Evolutionary conservation across 1,139 yeast species (phyloP), one percentile per base, ranked within the genome.

Genomic region (Lodderomyces elongisporus): DNA sequence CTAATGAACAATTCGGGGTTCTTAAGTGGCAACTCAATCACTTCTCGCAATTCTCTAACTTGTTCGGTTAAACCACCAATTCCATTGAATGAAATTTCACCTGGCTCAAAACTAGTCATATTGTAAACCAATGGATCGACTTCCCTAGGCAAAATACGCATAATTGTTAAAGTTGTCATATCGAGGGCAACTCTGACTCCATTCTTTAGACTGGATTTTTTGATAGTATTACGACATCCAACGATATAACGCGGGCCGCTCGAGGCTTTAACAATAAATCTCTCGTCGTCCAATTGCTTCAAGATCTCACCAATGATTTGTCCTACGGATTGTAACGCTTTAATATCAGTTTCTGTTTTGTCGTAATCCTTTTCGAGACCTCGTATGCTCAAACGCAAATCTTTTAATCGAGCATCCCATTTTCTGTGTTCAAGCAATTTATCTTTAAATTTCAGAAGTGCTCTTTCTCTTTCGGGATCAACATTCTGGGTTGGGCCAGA

Each of bases 241-340:
- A 93, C 98, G 50, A 93, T 91, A 56, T 93, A 93, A 51, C 99
- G 77, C 25, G 99, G 99, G 3, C 99, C 99, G 34, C 91, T 81
- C 5, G 95, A 84, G 2, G 98, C 97, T 64, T 93, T 93, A 32
- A 93, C 98, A 46, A 93, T 93, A 56, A 82, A 91, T 49, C 96
- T 72, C 56, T 93, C 98, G 34, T 87, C 96, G 45, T 89, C 96
- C 52, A 93, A 70, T 59, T 89, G 96, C 60, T 93, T 93, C 65
- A 93, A 76, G 17, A 93, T 95, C 60, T 93, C 98, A 34, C 99
- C 99, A 47, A 93, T 85, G 52, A 93, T 81, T 61, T 93, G 99
- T 4, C 99, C 99, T 43, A 93, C 95, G 42, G 95, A 83, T 61
- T 93, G 99, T 46, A 93, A 72, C 4, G 98, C 97, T 62, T 88